Conservation (phyloP, 2,329 filamentous ascomycete species). For the Colletotrichum godetiae region DNA sequence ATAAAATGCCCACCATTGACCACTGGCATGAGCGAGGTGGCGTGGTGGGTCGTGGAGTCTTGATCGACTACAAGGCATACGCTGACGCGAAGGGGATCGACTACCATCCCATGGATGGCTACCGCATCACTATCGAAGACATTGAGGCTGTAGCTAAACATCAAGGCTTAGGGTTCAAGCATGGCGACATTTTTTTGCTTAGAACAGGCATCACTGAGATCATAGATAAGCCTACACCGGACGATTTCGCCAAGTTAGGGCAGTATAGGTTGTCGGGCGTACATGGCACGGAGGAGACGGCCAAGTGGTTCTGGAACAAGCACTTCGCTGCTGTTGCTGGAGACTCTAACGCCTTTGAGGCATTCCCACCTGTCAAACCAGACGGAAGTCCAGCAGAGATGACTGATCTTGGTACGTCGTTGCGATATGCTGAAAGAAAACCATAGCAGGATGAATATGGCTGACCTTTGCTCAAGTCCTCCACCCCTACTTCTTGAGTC, state of each 20-base stretch:
- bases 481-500: conserved; percentile 59
- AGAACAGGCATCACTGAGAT: conserved; percentile 72
- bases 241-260: conserved; percentile 48
- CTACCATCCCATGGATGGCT: conserved; percentile 62
- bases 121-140: conserved; percentile 64
- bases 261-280: conserved; percentile 48
- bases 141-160: conserved; percentile 68
- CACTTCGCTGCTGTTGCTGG: conserved; percentile 75
- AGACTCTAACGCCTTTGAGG: conserved; percentile 73
- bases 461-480: conserved; percentile 46
- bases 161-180: conserved; percentile 71
- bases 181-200: conserved; percentile 75
- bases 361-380: conserved; percentile 64
- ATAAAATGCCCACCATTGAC: conserved; percentile 52
- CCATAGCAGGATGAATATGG: background rate
- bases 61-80: conserved; percentile 65
- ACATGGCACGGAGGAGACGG: conserved; percentile 61
- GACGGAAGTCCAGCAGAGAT: conserved; percentile 49
- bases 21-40: conserved; percentile 65
- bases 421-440: background rate
- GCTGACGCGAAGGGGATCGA: conserved; percentile 60
- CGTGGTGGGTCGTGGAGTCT: conserved; percentile 64
- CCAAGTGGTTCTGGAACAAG: conserved; percentile 76
- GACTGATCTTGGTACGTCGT: conserved; percentile 51
- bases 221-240: conserved; percentile 58